Conservation (phyloP, 441 rosid genomes). For the Brassica hybrid region DNA sequence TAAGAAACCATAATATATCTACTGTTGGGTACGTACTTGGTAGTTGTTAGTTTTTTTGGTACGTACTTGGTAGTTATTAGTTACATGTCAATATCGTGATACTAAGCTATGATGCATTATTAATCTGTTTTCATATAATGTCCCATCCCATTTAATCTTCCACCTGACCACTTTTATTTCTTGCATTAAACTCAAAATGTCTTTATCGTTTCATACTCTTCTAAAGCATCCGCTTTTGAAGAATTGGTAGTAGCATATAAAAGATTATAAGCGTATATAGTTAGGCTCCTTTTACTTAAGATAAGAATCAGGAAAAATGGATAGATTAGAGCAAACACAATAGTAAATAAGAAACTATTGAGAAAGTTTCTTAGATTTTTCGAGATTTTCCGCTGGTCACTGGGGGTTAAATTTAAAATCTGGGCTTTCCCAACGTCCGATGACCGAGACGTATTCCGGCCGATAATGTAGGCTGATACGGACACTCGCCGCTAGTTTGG, state of each 20-base stretch:
- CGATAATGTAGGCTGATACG: too few species aligned
- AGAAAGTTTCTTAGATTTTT: too few species aligned
- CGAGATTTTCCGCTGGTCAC: too few species aligned
- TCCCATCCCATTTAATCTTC: neutral
- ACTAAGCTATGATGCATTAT: neutral
- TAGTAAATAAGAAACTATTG: too few species aligned
- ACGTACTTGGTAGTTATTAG: neutral
- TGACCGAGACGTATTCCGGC: too few species aligned
- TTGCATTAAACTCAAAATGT: neutral
- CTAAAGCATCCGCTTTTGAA: neutral
- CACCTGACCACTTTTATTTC: neutral
- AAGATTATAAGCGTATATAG: neutral
- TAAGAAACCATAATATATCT: neutral
- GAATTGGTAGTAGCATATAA: neutral
- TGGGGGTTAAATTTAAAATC: too few species aligned
- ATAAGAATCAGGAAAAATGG: neutral
- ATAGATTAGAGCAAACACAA: neutral
- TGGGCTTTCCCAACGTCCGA: too few species aligned
- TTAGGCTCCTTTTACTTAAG: neutral
- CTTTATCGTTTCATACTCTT: slow-evolving; percentile 2
- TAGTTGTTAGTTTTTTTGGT: neutral
- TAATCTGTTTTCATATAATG: neutral
- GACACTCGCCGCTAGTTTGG: too few species aligned
- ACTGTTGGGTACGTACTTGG: neutral
- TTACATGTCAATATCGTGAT: slow-evolving; percentile 11